Conservation (phyloP, 2,329 filamentous ascomycete species). For the Hypoxylon sp. region DNA sequence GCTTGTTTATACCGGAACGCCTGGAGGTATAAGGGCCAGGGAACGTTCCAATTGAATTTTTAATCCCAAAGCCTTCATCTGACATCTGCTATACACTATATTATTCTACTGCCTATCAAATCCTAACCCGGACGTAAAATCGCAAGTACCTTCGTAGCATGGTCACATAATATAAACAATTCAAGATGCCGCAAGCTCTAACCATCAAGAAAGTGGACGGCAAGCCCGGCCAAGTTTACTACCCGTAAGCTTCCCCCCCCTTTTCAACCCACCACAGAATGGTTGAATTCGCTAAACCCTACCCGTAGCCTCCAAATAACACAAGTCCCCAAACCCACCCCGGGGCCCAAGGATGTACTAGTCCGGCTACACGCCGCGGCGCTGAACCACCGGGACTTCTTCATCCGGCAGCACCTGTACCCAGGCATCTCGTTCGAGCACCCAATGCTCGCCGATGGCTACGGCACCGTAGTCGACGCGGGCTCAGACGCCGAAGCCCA, state of each 20-base stretch:
- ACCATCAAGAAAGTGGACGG: constrained; percentile 77
- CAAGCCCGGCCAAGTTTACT: constrained; percentile 90
- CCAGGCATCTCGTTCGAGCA: constrained; percentile 62
- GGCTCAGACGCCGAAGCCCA: constrained; percentile 61
- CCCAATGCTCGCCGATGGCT: constrained; percentile 84
- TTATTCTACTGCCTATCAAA: not conserved
- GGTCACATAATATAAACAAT: not conserved
- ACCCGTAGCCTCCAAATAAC: constrained; percentile 66
- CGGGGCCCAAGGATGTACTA: constrained; percentile 73
- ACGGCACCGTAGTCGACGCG: constrained; percentile 74
- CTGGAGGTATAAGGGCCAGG: not conserved
- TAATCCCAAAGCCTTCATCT: not conserved
- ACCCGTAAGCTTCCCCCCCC: constrained; percentile 65
- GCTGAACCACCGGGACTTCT: constrained; percentile 92
- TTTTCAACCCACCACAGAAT: not conserved
- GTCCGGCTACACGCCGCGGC: constrained; percentile 80
- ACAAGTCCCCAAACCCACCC: constrained; percentile 69
- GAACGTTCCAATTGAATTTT: not conserved
- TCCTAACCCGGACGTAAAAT: not conserved
- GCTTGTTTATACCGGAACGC: not conserved
- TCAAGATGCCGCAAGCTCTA: constrained; percentile 66
- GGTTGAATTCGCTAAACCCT: not conserved
- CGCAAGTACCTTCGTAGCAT: not conserved
- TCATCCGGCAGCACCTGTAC: constrained; percentile 89
- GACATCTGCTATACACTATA: not conserved